Evolutionary conservation across 2,329 filamentous ascomycete species (phyloP), one percentile per base, ranked within the genome.

Genomic region (Drechslerella stenobrocha): DNA sequence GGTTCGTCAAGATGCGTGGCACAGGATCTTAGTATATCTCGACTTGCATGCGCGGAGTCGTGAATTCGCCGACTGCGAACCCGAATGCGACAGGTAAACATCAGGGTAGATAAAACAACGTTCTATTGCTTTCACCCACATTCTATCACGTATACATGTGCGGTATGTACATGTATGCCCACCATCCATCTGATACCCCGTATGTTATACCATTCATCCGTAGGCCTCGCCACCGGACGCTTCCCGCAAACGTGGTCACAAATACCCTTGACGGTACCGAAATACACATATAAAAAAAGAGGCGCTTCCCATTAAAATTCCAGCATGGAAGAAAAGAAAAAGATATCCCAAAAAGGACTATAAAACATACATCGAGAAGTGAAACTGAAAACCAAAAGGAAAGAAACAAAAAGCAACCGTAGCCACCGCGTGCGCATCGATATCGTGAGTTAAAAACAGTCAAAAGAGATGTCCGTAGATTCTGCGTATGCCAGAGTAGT

Each of bases 251-350:
- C 13, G 5, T 30, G 5, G 11, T 5, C 11, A 51, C 40, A 47
- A 45, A 47, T 37, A 53, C 28, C 28, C 44, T 45, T 11, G 20
- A 18, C 20, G 1, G 22, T 32, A 45, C 28, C n/a, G n/a, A n/a
- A 56, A 37, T 48, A 56, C 2, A 47, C 9, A 47, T 2, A 44
- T 45, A 44, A 55, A 66, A 57, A 57, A 48, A 37, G 15, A 58
- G n/a, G 40, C 63, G 55, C 63, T 60, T 67, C 63, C 63, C 63
- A 67, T 67, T 67, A 67, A 67, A 24, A 67, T 5, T 60, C 63
- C 63, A 67, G 48, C 63, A 42, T 50, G 55, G 52, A 60, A 56
- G 53, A 40, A 59, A 30, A 53, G 57, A 59, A 59, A 51, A 48
- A 56, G 50, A 66, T 48, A 59, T 59, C 13, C 34, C 15, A 50